phyloP scores from a whole-genome alignment of 1,139 yeast species.

The Komagataea norvegica region DNA sequence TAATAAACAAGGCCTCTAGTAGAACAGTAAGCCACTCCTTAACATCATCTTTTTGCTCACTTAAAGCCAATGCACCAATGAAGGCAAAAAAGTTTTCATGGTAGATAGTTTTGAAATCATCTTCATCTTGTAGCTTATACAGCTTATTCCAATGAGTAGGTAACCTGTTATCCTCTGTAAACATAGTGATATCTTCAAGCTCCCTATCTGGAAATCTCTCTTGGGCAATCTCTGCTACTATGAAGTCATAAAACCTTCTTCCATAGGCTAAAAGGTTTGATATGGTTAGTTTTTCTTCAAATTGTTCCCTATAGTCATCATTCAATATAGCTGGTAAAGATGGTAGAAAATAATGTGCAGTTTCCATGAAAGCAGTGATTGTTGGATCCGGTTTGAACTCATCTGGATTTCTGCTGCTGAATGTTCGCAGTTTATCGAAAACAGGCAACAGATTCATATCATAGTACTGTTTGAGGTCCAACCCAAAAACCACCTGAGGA shows the following conservation, averaged over 20 bases:
- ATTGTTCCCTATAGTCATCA: conserved; percentile 3
- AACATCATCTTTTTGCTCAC: conserved; percentile 3
- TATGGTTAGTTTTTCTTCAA: conserved; percentile 2
- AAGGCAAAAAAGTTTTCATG: conserved; percentile 14
- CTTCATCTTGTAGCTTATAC: conserved; percentile 7
- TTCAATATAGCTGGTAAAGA: conserved; percentile 9
- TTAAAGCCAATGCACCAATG: conserved; percentile 12
- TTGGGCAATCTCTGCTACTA: conserved; percentile 9
- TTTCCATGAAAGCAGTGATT: conserved; percentile 6
- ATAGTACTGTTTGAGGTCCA: conserved; percentile 12
- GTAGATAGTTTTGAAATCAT: conserved; percentile 3
- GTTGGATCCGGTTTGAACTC: conserved; percentile 2
- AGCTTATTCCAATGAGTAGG: conserved; percentile 11
- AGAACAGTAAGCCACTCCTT: conserved; percentile 11
- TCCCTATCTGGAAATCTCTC: conserved; percentile 15
- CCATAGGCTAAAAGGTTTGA: conserved; percentile 12
- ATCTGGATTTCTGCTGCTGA: conserved; percentile 2
- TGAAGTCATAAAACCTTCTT: conserved; percentile 8
- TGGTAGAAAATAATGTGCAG: conserved; percentile 8
- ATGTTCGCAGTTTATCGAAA: conserved; percentile 10
- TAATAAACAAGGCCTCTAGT: conserved; percentile 15
- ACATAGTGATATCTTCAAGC: conserved; percentile 3
- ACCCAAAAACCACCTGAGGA: conserved; percentile 11
- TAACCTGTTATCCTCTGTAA: conserved; percentile 7
- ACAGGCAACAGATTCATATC: conserved; percentile 13